phyloP scores from a whole-genome alignment of 495 filamentous ascomycete species.

The Penicillium arizonense region DNA sequence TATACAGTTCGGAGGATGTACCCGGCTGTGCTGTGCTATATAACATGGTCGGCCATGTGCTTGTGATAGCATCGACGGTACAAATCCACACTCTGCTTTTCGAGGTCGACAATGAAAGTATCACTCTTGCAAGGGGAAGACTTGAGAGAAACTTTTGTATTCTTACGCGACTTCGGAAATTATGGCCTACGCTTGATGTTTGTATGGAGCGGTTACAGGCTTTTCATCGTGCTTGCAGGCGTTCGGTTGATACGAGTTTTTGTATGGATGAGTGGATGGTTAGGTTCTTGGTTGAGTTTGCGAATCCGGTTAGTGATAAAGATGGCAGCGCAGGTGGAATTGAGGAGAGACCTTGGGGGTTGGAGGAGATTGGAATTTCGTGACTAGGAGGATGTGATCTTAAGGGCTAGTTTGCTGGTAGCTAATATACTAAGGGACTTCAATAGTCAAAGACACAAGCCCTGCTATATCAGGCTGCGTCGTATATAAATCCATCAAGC shows the following conservation, averaged over 20 bases:
- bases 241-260: slow-evolving; percentile 27
- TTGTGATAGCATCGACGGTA: slow-evolving; percentile 41
- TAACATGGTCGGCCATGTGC: slow-evolving; percentile 41
- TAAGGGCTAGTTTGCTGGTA: no score
- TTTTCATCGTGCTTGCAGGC: slow-evolving; percentile 38
- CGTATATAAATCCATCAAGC: no score
- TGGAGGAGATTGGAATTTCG: slow-evolving; percentile 2
- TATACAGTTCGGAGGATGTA: slow-evolving; percentile 27
- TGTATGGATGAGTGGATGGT: slow-evolving; percentile 44
- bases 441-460: no score
- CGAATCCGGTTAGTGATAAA: background rate
- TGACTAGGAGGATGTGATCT: background rate
- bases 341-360: background rate
- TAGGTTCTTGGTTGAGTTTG: slow-evolving; percentile 34
- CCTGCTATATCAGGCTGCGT: no score
- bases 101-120: slow-evolving; percentile 17
- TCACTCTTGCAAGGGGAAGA: slow-evolving; percentile 20
- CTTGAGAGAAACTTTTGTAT: slow-evolving; percentile 41
- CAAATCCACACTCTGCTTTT: slow-evolving; percentile 42
- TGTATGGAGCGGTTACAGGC: slow-evolving; percentile 30
- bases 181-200: slow-evolving; percentile 39
- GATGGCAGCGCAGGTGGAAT: background rate
- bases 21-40: slow-evolving; percentile 36
- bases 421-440: no score
- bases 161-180: slow-evolving; percentile 24